Conservation (phyloP, 2,329 filamentous ascomycete species). For the Trichophyton simii region DNA sequence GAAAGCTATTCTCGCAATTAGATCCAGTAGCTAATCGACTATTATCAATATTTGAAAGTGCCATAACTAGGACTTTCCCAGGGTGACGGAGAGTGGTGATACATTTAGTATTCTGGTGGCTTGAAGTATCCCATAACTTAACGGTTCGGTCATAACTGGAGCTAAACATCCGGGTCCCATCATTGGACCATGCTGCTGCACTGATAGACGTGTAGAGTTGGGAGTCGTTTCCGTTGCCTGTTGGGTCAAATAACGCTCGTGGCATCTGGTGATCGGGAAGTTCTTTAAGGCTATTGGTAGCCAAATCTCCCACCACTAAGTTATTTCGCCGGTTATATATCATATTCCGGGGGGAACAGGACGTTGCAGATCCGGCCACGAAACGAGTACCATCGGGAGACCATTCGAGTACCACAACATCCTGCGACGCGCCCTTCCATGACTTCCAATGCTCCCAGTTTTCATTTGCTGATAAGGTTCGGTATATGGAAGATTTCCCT, state of each 20-base stretch:
- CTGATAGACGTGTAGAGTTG: constrained; percentile 46
- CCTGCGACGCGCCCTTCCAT: constrained; percentile 48
- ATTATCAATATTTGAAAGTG: constrained; percentile 29
- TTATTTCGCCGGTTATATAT: constrained; percentile 49
- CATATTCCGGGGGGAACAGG: constrained; percentile 43
- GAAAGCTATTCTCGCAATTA: constrained; percentile 20
- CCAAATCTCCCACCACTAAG: constrained; percentile 40
- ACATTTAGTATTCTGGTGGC: constrained; percentile 19
- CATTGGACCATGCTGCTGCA: constrained; percentile 40
- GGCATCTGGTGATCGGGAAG: constrained; percentile 41
- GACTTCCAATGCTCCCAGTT: constrained; percentile 32
- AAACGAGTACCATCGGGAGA: constrained; percentile 42
- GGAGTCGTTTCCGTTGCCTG: constrained; percentile 36
- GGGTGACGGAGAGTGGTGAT: constrained; percentile 32
- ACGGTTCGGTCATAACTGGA: constrained; percentile 44
- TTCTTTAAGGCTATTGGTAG: constrained; percentile 35
- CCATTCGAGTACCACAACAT: constrained; percentile 47
- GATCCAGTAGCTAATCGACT: constrained; percentile 40
- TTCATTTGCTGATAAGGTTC: constrained; percentile 18
- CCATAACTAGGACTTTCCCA: constrained; percentile 41
- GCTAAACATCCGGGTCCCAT: constrained; percentile 38
- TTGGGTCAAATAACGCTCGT: constrained; percentile 28
- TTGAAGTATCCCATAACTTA: constrained; percentile 43
- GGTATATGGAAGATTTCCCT: constrained; percentile 11
- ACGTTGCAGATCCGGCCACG: constrained; percentile 45